Conservation (phyloP, 176 grass and related monocot species). For the Bonia amplexicaulis region DNA sequence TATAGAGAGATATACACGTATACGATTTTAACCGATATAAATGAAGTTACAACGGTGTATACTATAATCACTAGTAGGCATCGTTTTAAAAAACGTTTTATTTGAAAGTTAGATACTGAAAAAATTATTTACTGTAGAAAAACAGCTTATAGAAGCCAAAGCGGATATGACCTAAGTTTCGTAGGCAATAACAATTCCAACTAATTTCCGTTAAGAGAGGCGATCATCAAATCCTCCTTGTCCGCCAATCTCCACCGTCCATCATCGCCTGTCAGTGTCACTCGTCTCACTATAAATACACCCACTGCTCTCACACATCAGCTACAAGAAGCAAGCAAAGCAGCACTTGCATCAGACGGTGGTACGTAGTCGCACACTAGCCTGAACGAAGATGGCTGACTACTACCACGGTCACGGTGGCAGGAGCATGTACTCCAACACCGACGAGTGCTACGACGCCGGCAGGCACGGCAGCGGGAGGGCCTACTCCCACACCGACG, state of each 20-base stretch:
- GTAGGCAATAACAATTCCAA: too few species aligned
- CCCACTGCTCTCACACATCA: background rate
- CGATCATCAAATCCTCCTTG: background rate
- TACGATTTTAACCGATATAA: too few species aligned
- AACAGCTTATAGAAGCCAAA: too few species aligned
- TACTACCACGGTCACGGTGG: constrained; percentile 9
- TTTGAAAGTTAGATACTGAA: too few species aligned
- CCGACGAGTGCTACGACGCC: constrained; percentile 22
- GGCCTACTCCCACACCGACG: constrained; percentile 31
- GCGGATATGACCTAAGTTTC: too few species aligned
- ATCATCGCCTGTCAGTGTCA: background rate
- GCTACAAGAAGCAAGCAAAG: background rate
- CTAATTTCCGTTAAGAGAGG: background rate
- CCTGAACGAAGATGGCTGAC: constrained; percentile 10
- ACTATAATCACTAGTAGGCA: too few species aligned
- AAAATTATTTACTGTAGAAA: too few species aligned
- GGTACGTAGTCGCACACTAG: too few species aligned
- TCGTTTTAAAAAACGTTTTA: too few species aligned
- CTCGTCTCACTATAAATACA: constrained; percentile 23
- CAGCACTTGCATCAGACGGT: background rate
- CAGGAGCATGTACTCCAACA: constrained; percentile 26
- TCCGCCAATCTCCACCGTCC: background rate
- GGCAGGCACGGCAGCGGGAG: background rate
- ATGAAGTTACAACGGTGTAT: too few species aligned
- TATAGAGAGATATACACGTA: too few species aligned